Evolutionary conservation across 129 eudicot species (phyloP), one percentile per base, ranked within the genome.

Genomic region (Flaveria ramosissima): DNA sequence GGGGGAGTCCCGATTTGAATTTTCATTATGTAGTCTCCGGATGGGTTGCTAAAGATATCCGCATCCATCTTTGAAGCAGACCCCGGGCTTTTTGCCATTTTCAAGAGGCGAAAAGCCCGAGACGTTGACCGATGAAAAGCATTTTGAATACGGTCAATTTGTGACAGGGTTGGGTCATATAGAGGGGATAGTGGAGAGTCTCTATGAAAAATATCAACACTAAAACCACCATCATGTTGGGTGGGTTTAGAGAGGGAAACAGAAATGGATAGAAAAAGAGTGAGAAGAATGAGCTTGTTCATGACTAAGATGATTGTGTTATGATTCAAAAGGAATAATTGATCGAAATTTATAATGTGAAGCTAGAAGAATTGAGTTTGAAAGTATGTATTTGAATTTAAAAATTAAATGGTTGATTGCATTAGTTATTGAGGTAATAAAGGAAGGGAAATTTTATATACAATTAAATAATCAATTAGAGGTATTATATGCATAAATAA

Each of bases 1-100:
- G 97, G 87, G 4, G 97, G 97, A 23, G 82, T 89, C 1, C 96
- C 97, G 2, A 92, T 62, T 9, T 75, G 13, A 15, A 87, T n/a
- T 20, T 73, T 68, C 93, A 89, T 89, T 23, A 87, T 52, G 66
- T 85, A 89, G n/a, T 84, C 96, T 8, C 91, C 41, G 4, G 12
- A 8, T 0, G 53, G 50, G 27, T 20, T 8, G 0, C 79, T 23
- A 0, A 13, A 21, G 8, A 89, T 21, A n/a, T 47, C 19, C 36
- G 85, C 71, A 7, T 86, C 64, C 13, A 80, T 59, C 20, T 70
- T 56, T 1, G 68, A 14, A 9, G 51, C 2, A 8, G 67, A 63
- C 19, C 73, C 47, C 0, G 36, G 36, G 36, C 36, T 6, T 39
- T 39, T 21, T 5, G 41, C 14, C 50, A 45, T 51, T 50, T 13